Conservation (phyloP, 2,329 filamentous ascomycete genomes). For the Sclerotinia spermophila region DNA sequence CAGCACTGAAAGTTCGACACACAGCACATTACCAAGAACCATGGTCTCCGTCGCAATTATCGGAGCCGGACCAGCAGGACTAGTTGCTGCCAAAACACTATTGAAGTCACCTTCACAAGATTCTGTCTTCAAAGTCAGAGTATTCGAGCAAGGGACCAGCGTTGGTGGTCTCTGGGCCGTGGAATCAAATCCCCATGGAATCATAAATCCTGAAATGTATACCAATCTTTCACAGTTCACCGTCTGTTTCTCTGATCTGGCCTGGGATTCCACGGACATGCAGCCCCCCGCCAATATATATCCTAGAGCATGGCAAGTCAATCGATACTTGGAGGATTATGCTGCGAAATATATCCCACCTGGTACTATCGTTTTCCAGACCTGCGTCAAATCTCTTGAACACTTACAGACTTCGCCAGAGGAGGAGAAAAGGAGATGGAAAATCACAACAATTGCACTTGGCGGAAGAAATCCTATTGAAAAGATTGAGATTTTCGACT, state of each 20-base stretch:
- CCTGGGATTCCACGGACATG: slow-evolving; percentile 12
- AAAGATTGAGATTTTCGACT: slow-evolving; percentile 4
- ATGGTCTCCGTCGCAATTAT: slow-evolving; percentile 18
- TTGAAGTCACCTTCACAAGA: background rate
- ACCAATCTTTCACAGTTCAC: slow-evolving; percentile 22
- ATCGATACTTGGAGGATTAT: slow-evolving; percentile 20
- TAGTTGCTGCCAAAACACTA: slow-evolving; percentile 21
- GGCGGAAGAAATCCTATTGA: background rate
- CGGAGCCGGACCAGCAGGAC: slow-evolving; percentile 20
- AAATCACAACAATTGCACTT: background rate
- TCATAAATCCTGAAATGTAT: slow-evolving; percentile 16
- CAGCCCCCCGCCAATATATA: background rate
- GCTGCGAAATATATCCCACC: slow-evolving; percentile 10
- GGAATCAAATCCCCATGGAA: slow-evolving; percentile 8
- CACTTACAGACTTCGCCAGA: background rate
- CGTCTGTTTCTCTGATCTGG: slow-evolving; percentile 21
- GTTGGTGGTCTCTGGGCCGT: slow-evolving; percentile 22
- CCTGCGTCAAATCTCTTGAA: background rate
- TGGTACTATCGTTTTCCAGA: background rate
- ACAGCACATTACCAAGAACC: background rate
- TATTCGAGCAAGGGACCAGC: slow-evolving; percentile 16
- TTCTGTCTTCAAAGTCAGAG: slow-evolving; percentile 7
- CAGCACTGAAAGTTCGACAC: background rate
- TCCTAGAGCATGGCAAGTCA: slow-evolving; percentile 20
- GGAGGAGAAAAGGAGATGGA: background rate